phyloP scores from a whole-genome alignment of 1,284 basidiomycete species.

The Puccinia hordei region DNA sequence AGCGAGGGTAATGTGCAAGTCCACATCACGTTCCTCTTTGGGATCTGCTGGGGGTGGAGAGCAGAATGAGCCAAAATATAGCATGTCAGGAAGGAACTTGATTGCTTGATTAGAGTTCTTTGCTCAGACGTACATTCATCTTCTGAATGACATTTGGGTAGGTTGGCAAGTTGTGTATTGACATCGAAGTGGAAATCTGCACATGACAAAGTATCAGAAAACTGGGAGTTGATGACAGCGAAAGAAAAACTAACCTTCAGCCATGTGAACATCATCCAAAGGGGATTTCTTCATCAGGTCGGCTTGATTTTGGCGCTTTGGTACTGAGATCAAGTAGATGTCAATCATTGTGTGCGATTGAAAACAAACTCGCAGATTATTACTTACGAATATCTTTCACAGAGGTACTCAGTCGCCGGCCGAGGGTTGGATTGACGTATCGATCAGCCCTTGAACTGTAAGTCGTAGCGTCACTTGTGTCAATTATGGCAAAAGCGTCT shows the following conservation, averaged over 20 bases:
- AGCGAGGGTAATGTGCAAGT: no score
- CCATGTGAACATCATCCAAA: slow-evolving; percentile 1
- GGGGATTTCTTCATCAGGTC: not conserved
- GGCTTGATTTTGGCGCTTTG: slow-evolving; percentile 23
- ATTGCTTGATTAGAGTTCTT: not conserved
- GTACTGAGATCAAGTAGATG: slow-evolving; percentile 23
- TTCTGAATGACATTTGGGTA: not conserved
- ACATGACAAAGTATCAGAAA: not conserved
- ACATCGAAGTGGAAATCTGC: slow-evolving; percentile 39
- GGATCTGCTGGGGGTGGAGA: not conserved
- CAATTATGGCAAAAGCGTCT: slow-evolving; percentile 34
- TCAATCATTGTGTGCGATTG: not conserved
- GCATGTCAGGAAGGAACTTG: not conserved
- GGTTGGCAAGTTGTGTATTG: slow-evolving; percentile 15
- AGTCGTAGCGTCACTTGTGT: slow-evolving; percentile 10
- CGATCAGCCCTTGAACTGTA: slow-evolving; percentile 24
- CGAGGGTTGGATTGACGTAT: slow-evolving; percentile 36
- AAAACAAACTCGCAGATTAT: no score
- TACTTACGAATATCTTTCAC: slow-evolving; percentile 46
- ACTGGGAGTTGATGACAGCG: not conserved
- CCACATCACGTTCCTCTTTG: no score
- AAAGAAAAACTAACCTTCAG: slow-evolving; percentile 15
- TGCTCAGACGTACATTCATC: not conserved
- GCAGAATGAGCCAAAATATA: not conserved
- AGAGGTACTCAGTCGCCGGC: slow-evolving; percentile 29